Base-by-base conservation (phyloP, 345 rosid genomes). In the Kandelia obovata region DNA sequence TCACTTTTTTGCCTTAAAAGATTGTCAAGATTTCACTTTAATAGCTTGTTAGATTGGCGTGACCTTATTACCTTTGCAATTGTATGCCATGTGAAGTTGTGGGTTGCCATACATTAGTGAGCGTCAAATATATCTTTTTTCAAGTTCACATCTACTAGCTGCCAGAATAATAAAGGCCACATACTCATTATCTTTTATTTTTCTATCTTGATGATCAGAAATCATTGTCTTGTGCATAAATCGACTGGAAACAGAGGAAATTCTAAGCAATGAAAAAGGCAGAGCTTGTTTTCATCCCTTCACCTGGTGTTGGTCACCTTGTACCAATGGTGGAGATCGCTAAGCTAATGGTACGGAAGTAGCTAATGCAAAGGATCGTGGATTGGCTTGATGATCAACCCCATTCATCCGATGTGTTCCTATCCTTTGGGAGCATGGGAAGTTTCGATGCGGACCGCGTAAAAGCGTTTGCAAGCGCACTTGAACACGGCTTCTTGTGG, bases 381-480 rank as follows among this genome's bases (percentile, higher is more conserved):
- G 47, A 35, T n/a, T 87, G 92, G 96, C 90, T 87, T 1, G 80
- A 85, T 52, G 76, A 74, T 56, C 92, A 87, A 6, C 86, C 89
- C 0, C 32, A 15, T 25, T 59, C 63, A 0, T 82, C 92, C 2
- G 90, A 84, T 16, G 87, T 85, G 68, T 87, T 87, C 72, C 71
- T 89, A 26, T 89, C 89, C 77, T 89, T 89, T 63, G 89, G 96
- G 32, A 87, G 92, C 83, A 64, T 28, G 71, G 92, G 96, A 64
- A 65, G 82, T 49, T 89, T 89, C 53, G 60, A 37, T 52, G 80
- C 58, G 39, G 78, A 72, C 4, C 96, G 87, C 69, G 67, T 80
- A 19, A 78, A 65, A 49, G 81, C 82, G 65, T 77, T 84, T 6
- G 92, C 88, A 1, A 2, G 20, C 19, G 92, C 80, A 8, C 79